Conservation (phyloP, 306 rosid genomes). For the Crotalaria pallida region DNA sequence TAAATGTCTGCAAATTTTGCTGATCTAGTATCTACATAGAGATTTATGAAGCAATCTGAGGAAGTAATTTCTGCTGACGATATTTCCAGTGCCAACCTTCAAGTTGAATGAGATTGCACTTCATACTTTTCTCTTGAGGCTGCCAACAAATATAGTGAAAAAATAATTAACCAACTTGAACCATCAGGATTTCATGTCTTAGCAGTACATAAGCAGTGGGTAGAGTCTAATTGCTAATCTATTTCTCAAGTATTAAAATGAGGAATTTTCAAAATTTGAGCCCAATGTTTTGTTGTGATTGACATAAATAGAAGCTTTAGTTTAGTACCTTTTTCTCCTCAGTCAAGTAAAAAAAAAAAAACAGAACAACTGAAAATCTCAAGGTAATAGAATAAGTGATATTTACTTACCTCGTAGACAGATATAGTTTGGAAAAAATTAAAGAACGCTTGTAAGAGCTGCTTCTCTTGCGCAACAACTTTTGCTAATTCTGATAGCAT, state of each 20-base stretch:
- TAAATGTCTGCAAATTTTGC: not conserved
- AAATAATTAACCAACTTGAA: not conserved
- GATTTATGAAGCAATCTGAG: slow-evolving; percentile 10
- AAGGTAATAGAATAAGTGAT: not conserved
- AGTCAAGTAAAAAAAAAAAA: not conserved
- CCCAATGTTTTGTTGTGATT: not conserved
- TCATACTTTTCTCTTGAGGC: slow-evolving; percentile 58
- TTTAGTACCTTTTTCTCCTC: too few relatives aligned
- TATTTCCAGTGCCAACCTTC: slow-evolving; percentile 28
- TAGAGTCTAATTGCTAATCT: not conserved
- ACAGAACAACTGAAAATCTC: not conserved
- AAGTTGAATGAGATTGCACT: slow-evolving; percentile 48
- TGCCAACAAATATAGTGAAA: slow-evolving; percentile 16
- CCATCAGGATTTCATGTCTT: not conserved
- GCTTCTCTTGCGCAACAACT: slow-evolving; percentile 58
- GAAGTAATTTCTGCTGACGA: not conserved
- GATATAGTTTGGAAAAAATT: slow-evolving; percentile 44
- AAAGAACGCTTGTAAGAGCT: slow-evolving; percentile 54
- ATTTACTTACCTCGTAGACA: slow-evolving; percentile 46
- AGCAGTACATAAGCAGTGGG: not conserved
- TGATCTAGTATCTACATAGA: slow-evolving; percentile 7
- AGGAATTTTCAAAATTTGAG: not conserved
- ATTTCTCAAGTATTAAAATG: not conserved
- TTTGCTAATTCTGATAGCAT: slow-evolving; percentile 57
- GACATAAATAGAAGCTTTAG: not conserved